These are phyloP conservation scores for Fraxinus anomala DNA, from an alignment of 257 asterid species.

Conservation along the genomic window DNA sequence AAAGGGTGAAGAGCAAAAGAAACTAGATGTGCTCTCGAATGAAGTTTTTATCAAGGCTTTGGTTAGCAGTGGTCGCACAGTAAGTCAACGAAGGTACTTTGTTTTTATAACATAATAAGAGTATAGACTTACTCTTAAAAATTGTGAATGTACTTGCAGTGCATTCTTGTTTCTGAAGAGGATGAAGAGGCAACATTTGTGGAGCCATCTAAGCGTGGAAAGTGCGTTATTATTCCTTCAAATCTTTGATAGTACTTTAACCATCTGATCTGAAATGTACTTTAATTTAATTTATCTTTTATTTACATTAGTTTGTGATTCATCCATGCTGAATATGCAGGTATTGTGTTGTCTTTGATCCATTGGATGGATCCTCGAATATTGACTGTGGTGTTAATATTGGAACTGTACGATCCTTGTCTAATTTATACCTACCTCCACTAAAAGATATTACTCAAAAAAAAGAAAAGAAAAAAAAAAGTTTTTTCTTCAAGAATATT, in stretches of 20 bases:
- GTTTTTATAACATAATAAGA: background rate
- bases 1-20: conserved; percentile 97
- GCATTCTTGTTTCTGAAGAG: conserved; percentile 96
- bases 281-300: background rate
- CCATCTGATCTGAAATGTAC: background rate
- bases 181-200: conserved; percentile 90
- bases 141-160: conserved; percentile 46
- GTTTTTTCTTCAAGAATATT: background rate
- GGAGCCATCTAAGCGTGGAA: conserved; percentile 77
- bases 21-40: conserved; percentile 89
- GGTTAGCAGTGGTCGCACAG: conserved; percentile 95
- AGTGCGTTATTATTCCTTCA: conserved; percentile 43
- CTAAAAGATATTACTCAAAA: background rate
- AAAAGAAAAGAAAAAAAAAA: background rate
- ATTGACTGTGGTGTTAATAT: conserved; percentile 97
- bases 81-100: conserved; percentile 35
- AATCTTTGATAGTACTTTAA: background rate
- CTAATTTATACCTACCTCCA: conserved; percentile 9
- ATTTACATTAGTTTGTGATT: conserved; percentile 16
- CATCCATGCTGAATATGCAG: conserved; percentile 38
- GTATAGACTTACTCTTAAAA: conserved; percentile 2
- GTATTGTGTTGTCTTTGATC: conserved; percentile 94
- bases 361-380: conserved; percentile 97
- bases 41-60: conserved; percentile 91
- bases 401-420: conserved; percentile 68